Conservation (phyloP, 305 asterid genomes). For the Fraxinus velutina region DNA sequence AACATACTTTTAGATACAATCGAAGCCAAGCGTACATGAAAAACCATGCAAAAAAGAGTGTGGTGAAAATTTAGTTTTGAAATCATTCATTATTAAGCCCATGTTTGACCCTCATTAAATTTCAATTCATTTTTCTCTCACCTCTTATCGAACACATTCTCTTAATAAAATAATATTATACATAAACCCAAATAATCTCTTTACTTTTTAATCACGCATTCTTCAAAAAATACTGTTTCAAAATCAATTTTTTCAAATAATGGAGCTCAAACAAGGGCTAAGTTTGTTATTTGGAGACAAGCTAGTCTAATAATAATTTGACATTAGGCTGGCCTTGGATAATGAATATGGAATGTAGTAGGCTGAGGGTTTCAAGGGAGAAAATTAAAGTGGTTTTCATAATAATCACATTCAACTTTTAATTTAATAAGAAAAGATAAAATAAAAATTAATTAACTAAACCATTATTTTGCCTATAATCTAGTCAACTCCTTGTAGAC, state of each 20-base stretch:
- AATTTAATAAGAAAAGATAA: background rate
- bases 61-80: background rate
- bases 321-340: background rate
- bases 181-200: too few relatives aligned
- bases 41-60: background rate
- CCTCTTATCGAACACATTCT: too few relatives aligned
- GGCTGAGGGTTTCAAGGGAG: background rate
- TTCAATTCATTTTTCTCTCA: too few relatives aligned
- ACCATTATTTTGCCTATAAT: background rate
- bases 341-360: background rate
- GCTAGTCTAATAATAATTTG: background rate
- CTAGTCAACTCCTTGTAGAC: constrained; percentile 32
- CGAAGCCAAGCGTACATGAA: background rate
- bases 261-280: background rate
- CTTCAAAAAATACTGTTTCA: too few relatives aligned
- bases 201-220: too few relatives aligned
- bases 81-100: background rate
- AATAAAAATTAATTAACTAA: background rate
- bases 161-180: too few relatives aligned
- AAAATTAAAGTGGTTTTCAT: background rate
- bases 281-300: background rate
- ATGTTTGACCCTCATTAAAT: too few relatives aligned
- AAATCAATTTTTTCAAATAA: too few relatives aligned
- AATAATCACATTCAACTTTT: background rate
- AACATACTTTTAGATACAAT: background rate